Base-by-base conservation (phyloP, 1,284 basidiomycete genomes). In the Boletus semigastroideus region DNA sequence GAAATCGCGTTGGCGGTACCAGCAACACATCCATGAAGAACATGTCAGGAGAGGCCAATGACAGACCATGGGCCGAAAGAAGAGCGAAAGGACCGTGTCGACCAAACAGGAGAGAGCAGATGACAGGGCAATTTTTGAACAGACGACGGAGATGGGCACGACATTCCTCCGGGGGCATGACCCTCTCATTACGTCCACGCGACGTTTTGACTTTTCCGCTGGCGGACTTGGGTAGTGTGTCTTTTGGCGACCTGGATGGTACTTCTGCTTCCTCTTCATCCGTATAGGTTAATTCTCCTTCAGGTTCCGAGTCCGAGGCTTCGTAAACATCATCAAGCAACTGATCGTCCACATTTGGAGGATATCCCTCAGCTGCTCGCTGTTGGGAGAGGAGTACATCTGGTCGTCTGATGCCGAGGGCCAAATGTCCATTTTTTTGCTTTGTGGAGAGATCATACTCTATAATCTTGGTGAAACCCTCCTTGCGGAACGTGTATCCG, bases 21-120 rank as follows among this genome's bases (percentile, higher is more conserved):
- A 93, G 85, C 30, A 99, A 69, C 49, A 92, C 94, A 36, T 96
- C 92, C 77, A 99, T 78, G 78, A 99, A 99, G 74, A 99, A 99
- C 81, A 98, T 94, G 68, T 97, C 95, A 42, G 94, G 90, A 40
- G 87, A 91, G 25, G 91, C 89, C 38, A 79, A 66, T 16, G 83
- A 83, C 11, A 87, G 68, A 40, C 78, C 79, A 31, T 79, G 73
- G 17, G 71, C 64, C 14, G 79, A 78, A 42, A 87, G 66, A 27
- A 76, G 76, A 9, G 89, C 82, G 63, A 93, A 90, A 2, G 88
- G 85, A 19, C 95, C 95, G 67, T 98, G 96, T 45, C 93, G 86
- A 34, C 95, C 94, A 70, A 93, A 99, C 41, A 99, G 75, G 43
- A 99, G 78, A 2, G 87, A 84, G 66, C 92, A 94, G 59, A 97